Conservation (phyloP, 768 basidiomycete species). For the Amanita pallidorosea region DNA sequence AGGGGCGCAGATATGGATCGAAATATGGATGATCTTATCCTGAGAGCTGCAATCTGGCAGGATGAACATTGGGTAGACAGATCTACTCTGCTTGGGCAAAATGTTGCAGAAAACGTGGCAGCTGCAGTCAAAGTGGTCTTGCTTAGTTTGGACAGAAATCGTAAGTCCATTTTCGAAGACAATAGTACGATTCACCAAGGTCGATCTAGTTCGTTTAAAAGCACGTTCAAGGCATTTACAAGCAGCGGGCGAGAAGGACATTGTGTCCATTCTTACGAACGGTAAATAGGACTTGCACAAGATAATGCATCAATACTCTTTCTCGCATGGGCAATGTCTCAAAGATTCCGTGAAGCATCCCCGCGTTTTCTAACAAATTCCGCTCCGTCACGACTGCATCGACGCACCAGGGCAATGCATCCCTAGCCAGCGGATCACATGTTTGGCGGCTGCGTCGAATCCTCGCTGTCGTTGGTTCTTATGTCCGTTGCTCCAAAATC, state of each 20-base stretch:
- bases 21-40: conserved; percentile 92
- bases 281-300: conserved; percentile 12
- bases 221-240: conserved; percentile 79
- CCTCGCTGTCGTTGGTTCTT: not conserved
- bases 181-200: conserved; percentile 5
- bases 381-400: not conserved
- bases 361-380: not conserved
- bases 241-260: conserved; percentile 78
- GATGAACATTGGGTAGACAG: conserved; percentile 88
- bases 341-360: not conserved
- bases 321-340: not conserved
- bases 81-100: conserved; percentile 52
- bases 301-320: not conserved
- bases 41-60: conserved; percentile 90
- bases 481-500: not conserved
- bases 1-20: conserved; percentile 34
- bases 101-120: conserved; percentile 24
- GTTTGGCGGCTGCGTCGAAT: not conserved
- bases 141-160: conserved; percentile 85
- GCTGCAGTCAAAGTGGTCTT: conserved; percentile 75
- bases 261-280: conserved; percentile 54
- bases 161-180: conserved; percentile 33
- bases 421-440: not conserved
- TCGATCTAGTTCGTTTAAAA: conserved; percentile 71
- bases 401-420: not conserved